A percentile compares a stretch with the other conserved stretches of the same genome.
phyloP scores from a whole-genome alignment of 805 yeast genomes.

The Teunomyces aglyptinius region DNA sequence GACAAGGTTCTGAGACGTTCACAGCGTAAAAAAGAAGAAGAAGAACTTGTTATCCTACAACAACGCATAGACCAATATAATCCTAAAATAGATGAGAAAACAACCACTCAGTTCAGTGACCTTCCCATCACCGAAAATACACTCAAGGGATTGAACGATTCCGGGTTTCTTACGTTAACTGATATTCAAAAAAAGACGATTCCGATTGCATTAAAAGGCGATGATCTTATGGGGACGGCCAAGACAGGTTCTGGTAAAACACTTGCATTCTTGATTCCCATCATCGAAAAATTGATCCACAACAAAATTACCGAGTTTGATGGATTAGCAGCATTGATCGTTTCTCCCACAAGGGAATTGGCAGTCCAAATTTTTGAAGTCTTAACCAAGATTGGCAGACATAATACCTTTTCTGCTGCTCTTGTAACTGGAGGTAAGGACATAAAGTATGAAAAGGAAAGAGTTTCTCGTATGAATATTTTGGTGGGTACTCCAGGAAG shows the following conservation, averaged over 20 bases:
- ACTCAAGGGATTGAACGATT: slow-evolving; percentile 66
- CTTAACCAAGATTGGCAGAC: slow-evolving; percentile 72
- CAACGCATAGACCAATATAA: slow-evolving; percentile 55
- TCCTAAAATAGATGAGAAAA: slow-evolving; percentile 27
- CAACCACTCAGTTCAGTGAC: slow-evolving; percentile 57
- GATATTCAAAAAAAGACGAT: slow-evolving; percentile 83
- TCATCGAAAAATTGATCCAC: slow-evolving; percentile 65
- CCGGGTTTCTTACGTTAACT: slow-evolving; percentile 79
- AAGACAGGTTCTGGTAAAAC: slow-evolving; percentile 92
- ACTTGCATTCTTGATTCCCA: slow-evolving; percentile 79
- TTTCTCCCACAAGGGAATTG: slow-evolving; percentile 90
- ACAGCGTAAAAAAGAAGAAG: slow-evolving; percentile 30
- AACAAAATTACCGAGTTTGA: slow-evolving; percentile 78
- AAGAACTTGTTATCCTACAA: slow-evolving; percentile 44
- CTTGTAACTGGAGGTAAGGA: slow-evolving; percentile 93
- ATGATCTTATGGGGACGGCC: slow-evolving; percentile 84
- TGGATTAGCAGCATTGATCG: slow-evolving; percentile 84
- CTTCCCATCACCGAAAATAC: slow-evolving; percentile 72
- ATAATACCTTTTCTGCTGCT: slow-evolving; percentile 80
- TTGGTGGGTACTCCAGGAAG: slow-evolving; percentile 92
- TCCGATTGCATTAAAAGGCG: slow-evolving; percentile 70
- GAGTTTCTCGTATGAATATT: slow-evolving; percentile 76
- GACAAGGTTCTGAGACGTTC: slow-evolving; percentile 14
- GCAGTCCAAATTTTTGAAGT: slow-evolving; percentile 92
- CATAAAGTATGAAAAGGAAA: slow-evolving; percentile 73